Evolutionary conservation across 164 flowering plant genomes (phyloP).

Genomic region (Litsea cubeba): DNA sequence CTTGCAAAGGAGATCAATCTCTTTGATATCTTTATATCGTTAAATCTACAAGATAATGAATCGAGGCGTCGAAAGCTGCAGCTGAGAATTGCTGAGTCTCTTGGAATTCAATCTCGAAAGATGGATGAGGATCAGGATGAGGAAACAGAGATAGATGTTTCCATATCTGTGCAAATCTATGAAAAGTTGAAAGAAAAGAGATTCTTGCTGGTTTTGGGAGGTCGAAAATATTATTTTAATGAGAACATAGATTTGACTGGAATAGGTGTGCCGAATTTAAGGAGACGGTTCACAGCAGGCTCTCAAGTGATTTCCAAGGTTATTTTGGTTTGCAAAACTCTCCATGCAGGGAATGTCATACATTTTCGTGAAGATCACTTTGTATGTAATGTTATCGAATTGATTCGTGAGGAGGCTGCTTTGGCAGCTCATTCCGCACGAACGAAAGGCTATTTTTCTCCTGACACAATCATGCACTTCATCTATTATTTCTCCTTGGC

Average conservation of each 20-base stretch:
- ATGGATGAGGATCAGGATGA: not conserved
- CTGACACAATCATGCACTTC: not conserved
- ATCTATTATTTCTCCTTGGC: not conserved
- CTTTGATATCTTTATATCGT: not conserved
- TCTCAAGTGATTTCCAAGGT: not conserved
- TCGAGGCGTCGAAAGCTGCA: not conserved
- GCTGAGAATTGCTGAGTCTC: not conserved
- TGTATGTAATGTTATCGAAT: too few relatives aligned
- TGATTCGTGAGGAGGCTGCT: not conserved
- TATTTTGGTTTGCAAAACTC: not conserved
- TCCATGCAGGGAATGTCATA: too few relatives aligned
- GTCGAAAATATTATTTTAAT: fast-evolving
- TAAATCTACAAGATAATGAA: not conserved
- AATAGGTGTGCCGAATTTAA: not conserved
- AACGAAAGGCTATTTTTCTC: not conserved
- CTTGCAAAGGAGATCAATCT: not conserved
- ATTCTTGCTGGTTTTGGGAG: not conserved
- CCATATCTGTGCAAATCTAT: not conserved
- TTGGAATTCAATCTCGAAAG: not conserved
- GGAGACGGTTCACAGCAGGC: not conserved
- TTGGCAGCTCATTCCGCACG: not conserved
- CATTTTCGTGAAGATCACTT: too few relatives aligned
- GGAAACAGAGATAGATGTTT: not conserved
- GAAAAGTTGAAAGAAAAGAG: not conserved
- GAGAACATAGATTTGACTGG: not conserved